phyloP scores from a whole-genome alignment of 106 monocot genomes.

The Alisma plantagoaquatica region DNA sequence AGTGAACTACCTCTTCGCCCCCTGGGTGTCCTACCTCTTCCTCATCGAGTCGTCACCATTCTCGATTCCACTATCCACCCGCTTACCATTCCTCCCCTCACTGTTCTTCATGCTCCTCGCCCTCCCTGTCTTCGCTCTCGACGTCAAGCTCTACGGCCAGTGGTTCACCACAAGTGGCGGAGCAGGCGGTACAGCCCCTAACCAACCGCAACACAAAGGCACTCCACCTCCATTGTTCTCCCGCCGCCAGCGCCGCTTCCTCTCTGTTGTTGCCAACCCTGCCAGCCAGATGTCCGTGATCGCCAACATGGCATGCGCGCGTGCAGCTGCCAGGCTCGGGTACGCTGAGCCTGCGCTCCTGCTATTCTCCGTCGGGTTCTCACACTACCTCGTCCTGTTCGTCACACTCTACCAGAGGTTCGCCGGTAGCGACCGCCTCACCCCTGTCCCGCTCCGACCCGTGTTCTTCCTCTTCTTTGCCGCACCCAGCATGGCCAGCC shows the following conservation, averaged over 20 bases:
- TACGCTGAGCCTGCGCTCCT: conserved; percentile 57
- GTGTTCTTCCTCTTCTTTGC: conserved; percentile 87
- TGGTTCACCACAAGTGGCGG: conserved; percentile 92
- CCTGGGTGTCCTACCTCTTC: conserved; percentile 52
- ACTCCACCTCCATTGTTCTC: no score
- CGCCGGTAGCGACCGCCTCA: conserved; percentile 46
- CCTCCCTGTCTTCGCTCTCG: conserved; percentile 20
- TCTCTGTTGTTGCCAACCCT: conserved; percentile 78
- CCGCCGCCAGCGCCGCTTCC: conserved; percentile 50
- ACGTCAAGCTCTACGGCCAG: conserved; percentile 77
- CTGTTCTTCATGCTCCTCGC: conserved; percentile 5
- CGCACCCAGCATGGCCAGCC: conserved; percentile 55
- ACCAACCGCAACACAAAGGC: no score
- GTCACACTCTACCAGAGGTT: conserved; percentile 95
- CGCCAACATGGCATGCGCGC: conserved; percentile 65
- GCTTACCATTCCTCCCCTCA: neutral
- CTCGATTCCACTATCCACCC: conserved; percentile 18
- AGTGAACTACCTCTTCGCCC: conserved; percentile 88
- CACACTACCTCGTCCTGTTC: conserved; percentile 76
- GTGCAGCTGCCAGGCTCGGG: conserved; percentile 55
- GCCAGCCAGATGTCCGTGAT: conserved; percentile 65
- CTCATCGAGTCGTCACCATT: no score
- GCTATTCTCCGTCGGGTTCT: conserved; percentile 58
- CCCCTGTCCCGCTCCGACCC: conserved; percentile 66
- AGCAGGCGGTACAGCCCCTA: no score